Percentiles rank a stretch among this genome's conserved stretches.
Evolutionary conservation across 2,329 filamentous ascomycete species (phyloP).

Genomic region (Fusarium lyarnte): DNA sequence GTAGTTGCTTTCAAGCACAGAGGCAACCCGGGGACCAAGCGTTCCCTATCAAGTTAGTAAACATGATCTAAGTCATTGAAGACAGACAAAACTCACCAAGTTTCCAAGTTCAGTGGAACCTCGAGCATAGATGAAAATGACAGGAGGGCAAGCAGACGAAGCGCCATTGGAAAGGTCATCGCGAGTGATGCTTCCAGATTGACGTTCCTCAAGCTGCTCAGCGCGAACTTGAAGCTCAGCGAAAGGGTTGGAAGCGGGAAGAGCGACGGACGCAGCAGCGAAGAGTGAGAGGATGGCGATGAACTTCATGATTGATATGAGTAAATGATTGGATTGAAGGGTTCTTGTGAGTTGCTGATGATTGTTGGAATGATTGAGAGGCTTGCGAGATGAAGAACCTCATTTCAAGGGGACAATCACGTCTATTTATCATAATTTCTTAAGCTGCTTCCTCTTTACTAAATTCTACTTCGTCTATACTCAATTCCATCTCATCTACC

Average conservation of each 20-base stretch:
- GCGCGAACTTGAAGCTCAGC: slow-evolving; percentile 11
- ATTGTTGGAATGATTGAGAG: not conserved
- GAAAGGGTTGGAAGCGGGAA: not conserved
- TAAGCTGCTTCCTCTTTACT: too few species aligned
- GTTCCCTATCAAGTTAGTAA: slow-evolving; percentile 32
- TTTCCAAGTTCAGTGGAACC: slow-evolving; percentile 52
- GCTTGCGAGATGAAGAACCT: not conserved
- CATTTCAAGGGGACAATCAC: not conserved
- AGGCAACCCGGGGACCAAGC: slow-evolving; percentile 44
- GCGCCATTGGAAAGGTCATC: slow-evolving; percentile 45
- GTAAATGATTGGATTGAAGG: not conserved
- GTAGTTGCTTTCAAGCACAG: slow-evolving; percentile 42
- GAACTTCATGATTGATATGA: slow-evolving; percentile 28
- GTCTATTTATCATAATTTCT: slow-evolving; percentile 3
- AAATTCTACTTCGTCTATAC: too few species aligned
- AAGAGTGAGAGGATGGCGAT: slow-evolving; percentile 14
- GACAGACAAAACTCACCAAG: slow-evolving; percentile 40
- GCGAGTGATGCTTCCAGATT: slow-evolving; percentile 25
- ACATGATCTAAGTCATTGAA: fast-evolving
- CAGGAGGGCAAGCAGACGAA: slow-evolving; percentile 45
- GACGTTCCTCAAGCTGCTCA: not conserved
- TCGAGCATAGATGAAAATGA: slow-evolving; percentile 53
- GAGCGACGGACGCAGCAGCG: slow-evolving; percentile 9
- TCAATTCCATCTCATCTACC: not conserved
- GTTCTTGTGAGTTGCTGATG: not conserved